Evolutionary conservation across 1,139 yeast species (phyloP).

Genomic region (Arxiozyma bovina): DNA sequence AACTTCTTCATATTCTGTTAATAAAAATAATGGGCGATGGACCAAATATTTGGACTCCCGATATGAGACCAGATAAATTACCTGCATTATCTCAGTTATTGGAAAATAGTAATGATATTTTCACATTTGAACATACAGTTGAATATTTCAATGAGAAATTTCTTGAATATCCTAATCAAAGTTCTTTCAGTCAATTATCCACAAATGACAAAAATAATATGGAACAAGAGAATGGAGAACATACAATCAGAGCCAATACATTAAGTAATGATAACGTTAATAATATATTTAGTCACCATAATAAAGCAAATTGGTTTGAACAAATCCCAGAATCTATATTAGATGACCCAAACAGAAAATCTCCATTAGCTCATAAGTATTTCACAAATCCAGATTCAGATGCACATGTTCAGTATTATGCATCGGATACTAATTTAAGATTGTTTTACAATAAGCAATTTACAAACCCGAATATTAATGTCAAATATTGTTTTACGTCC

Average conservation of each 20-base stretch:
- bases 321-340: conserved; percentile 11
- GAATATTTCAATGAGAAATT: conserved; percentile 4
- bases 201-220: conserved; percentile 3
- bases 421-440: conserved; percentile 58
- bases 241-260: background rate
- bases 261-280: background rate
- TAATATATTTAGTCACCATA: conserved; percentile 27
- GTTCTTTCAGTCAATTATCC: background rate
- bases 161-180: background rate
- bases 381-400: conserved; percentile 88
- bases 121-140: conserved; percentile 24
- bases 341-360: conserved; percentile 28
- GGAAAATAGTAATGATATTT: conserved; percentile 28
- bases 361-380: conserved; percentile 69
- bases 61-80: conserved; percentile 37
- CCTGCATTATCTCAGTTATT: conserved; percentile 31
- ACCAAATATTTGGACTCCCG: conserved; percentile 66
- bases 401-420: conserved; percentile 69
- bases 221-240: background rate
- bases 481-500: conserved; percentile 55
- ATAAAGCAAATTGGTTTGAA: conserved; percentile 10
- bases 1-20: conserved; percentile 59
- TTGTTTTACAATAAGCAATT: conserved; percentile 40
- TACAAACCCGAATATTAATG: conserved; percentile 20
- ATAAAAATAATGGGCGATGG: conserved; percentile 51